Evolutionary conservation across 164 flowering plant genomes (phyloP).

Genomic region (Nymphaea thermarum): DNA sequence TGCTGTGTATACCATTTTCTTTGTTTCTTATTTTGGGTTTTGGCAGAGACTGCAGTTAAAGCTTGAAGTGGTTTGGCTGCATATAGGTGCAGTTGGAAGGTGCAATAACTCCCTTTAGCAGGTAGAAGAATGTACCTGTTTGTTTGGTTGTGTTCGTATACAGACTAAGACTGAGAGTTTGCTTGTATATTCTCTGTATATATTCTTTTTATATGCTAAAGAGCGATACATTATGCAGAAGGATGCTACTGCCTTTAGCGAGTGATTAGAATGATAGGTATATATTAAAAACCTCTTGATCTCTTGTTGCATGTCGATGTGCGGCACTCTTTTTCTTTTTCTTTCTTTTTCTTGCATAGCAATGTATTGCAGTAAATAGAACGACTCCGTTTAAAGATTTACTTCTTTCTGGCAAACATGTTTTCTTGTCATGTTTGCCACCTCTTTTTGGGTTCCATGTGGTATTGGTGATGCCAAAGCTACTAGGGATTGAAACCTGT

Average conservation of each 20-base stretch:
- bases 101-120: background rate
- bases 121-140: background rate
- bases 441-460: no score
- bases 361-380: background rate
- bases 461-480: no score
- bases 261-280: no score
- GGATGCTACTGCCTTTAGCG: no score
- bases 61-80: background rate
- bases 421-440: no score
- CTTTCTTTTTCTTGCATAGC: background rate
- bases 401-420: no score
- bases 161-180: background rate
- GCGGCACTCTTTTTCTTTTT: background rate
- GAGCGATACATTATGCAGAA: no score
- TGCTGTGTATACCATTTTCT: no score
- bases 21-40: no score
- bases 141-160: background rate
- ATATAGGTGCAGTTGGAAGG: background rate
- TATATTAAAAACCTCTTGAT: no score
- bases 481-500: no score
- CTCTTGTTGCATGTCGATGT: background rate
- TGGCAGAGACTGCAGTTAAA: background rate
- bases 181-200: background rate
- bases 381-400: background rate
- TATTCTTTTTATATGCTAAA: background rate